Evolutionary conservation across 2,329 filamentous ascomycete species (phyloP), one percentile per base, ranked within the genome.

Genomic region (Talaromyces marneffei): DNA sequence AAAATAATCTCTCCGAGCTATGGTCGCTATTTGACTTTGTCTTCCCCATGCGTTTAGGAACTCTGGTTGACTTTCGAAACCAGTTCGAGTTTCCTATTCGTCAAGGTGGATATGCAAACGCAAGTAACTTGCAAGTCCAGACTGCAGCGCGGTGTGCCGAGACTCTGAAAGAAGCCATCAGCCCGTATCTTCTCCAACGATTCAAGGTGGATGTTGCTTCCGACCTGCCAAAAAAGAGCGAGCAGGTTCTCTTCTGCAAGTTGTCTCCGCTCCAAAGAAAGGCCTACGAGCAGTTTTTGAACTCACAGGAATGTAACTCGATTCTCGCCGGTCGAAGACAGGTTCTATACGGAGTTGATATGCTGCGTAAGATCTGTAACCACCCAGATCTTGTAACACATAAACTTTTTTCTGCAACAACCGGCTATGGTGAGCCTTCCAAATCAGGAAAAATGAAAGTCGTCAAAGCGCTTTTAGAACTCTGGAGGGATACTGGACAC

Each of bases 21-120:
- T 99, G 94, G 93, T 97, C 93, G 0, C 79, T 99, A 0, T 97
- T 99, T 71, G 95, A 99, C 72, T 99, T 99, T 71, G 89, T 97
- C 61, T 97, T 92, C 64, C 94, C 95, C 0, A 97, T 97, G 91
- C 88, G 92, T 14, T 79, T 99, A 5, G 95, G 94, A 0, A 97
- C 91, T 0, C 80, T 97, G 12, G 89, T 97, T 62, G 91, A 90
- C 65, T 99, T 99, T 72, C 86, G 92, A 50, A 88, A 87, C 63
- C 87, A 96, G 63, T 97, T 99, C 66, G 94, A 97, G 71, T 89
- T 95, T 39, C 94, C 94, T 0, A 99, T 99, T 72, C 88, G 88
- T 62, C 85, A 92, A 57, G 95, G 95, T 50, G 94, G 94, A 4
- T 97, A 97, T 74, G 92, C 92, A 7, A 97, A 96, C 74, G 94